These are phyloP conservation scores for Penicillium sp. DNA, from an alignment of 2,329 filamentous ascomycete genomes.

Conservation along the genomic window DNA sequence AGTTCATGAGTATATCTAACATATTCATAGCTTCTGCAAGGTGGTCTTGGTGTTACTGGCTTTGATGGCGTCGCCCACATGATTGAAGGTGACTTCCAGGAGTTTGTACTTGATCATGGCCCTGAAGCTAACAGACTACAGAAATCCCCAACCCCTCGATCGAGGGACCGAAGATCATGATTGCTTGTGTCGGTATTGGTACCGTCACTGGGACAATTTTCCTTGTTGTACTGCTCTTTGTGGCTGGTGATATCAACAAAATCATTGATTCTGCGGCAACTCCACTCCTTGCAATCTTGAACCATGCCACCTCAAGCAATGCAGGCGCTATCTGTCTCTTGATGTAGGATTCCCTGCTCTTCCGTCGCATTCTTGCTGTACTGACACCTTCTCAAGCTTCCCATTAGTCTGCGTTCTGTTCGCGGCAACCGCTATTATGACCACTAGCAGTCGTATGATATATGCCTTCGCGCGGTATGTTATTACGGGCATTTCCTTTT, in stretches of 20 bases:
- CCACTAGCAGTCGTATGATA: slow-evolving; percentile 37
- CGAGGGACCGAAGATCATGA: slow-evolving; percentile 65
- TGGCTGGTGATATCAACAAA: slow-evolving; percentile 56
- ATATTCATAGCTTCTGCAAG: slow-evolving; percentile 43
- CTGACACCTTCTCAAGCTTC: slow-evolving; percentile 26
- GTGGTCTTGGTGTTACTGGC: slow-evolving; percentile 54
- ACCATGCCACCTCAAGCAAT: slow-evolving; percentile 60
- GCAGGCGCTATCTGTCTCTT: slow-evolving; percentile 63
- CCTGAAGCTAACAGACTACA: slow-evolving; percentile 12
- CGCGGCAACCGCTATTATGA: slow-evolving; percentile 36
- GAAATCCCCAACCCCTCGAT: slow-evolving; percentile 47
- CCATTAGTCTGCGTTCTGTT: slow-evolving; percentile 35
- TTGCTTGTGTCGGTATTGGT: slow-evolving; percentile 62
- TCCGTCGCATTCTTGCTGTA: neutral
- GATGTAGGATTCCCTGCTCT: slow-evolving; percentile 43
- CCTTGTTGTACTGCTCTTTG: slow-evolving; percentile 62
- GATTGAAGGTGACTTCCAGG: slow-evolving; percentile 43
- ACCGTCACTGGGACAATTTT: slow-evolving; percentile 63
- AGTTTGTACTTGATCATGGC: neutral
- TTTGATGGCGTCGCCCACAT: slow-evolving; percentile 53
- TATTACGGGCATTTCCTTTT: neutral
- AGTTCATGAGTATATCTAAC: slow-evolving; percentile 17
- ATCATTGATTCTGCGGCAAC: slow-evolving; percentile 58
- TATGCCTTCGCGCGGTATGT: slow-evolving; percentile 36
- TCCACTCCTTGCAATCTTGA: slow-evolving; percentile 61